phyloP scores from a whole-genome alignment of 208 protist species.

The Acanthamoeba quina region DNA sequence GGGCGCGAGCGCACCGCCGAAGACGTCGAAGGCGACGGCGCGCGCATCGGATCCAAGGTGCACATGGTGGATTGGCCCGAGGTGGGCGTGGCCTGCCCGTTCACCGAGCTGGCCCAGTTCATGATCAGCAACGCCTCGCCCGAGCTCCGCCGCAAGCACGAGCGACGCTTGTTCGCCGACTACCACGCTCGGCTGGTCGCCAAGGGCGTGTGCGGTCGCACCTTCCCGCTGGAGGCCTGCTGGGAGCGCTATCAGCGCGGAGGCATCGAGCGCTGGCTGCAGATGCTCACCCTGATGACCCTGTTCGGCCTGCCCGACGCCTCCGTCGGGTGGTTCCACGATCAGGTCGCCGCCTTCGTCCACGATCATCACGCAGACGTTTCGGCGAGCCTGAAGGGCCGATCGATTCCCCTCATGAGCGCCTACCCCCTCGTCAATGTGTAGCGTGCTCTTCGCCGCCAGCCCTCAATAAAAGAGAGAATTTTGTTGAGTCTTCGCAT shows the following conservation, averaged over 20 bases:
- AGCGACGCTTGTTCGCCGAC: constrained; percentile 20
- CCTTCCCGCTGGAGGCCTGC: constrained; percentile 64
- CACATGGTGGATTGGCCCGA: constrained; percentile 76
- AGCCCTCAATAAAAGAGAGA: too few species aligned
- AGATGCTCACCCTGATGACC: constrained; percentile 57
- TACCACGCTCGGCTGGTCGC: constrained; percentile 38
- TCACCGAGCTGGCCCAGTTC: constrained; percentile 75
- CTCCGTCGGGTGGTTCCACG: constrained; percentile 42
- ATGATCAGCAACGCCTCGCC: constrained; percentile 69
- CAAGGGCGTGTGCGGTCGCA: background rate
- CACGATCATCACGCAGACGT: constrained; percentile 9
- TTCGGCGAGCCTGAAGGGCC: background rate
- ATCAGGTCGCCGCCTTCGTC: constrained; percentile 76
- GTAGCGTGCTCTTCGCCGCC: background rate
- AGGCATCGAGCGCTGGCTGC: constrained; percentile 74
- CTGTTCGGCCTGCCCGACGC: constrained; percentile 39
- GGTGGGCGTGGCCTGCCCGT: constrained; percentile 70
- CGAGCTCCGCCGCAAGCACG: constrained; percentile 57
- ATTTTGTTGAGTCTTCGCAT: too few species aligned
- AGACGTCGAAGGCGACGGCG: background rate
- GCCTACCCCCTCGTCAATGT: background rate
- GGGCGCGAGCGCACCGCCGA: background rate
- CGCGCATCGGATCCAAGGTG: background rate
- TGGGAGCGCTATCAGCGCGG: constrained; percentile 61
- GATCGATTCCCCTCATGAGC: background rate